These are phyloP conservation scores for Trapa bicornis DNA, from an alignment of 345 rosid genomes.

Conservation along the genomic window DNA sequence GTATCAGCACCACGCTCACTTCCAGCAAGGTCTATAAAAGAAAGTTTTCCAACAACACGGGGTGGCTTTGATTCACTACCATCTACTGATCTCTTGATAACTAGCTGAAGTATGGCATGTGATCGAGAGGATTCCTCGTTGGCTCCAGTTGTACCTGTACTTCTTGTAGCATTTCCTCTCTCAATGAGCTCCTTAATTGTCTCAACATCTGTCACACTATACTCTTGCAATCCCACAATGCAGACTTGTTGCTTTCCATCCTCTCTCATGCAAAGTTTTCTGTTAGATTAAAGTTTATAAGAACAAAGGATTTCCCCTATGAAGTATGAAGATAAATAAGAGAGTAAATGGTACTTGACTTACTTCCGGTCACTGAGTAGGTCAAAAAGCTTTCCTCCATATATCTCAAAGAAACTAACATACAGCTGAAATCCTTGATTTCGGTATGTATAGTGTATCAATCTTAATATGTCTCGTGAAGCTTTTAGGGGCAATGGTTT, in stretches of 20 bases:
- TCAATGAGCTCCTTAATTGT: constrained; percentile 88
- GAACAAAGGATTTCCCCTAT: constrained; percentile 6
- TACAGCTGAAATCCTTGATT: constrained; percentile 89
- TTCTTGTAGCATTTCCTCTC: constrained; percentile 83
- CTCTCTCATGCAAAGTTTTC: constrained; percentile 96
- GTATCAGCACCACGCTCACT: constrained; percentile 99
- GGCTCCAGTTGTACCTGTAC: constrained; percentile 96
- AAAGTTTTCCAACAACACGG: constrained; percentile 83
- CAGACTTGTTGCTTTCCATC: constrained; percentile 98
- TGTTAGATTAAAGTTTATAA: constrained; percentile 12
- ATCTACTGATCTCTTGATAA: constrained; percentile 69
- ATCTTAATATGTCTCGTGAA: constrained; percentile 81
- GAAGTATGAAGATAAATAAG: constrained; percentile 4
- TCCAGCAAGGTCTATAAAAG: constrained; percentile 98
- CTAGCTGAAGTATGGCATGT: constrained; percentile 97
- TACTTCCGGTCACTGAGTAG: constrained; percentile 91
- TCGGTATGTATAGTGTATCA: constrained; percentile 92
- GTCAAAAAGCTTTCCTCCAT: constrained; percentile 91
- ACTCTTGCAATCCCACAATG: constrained; percentile 95
- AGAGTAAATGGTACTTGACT: constrained; percentile 16
- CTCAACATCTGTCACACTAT: constrained; percentile 87
- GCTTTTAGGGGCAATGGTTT: constrained; percentile 94
- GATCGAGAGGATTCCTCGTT: constrained; percentile 99
- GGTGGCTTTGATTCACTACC: constrained; percentile 83
- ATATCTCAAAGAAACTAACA: constrained; percentile 91